Percentiles rank a stretch among this genome's conserved stretches.
phyloP scores from a whole-genome alignment of 805 yeast genomes.

The Yamadazyma sp. region DNA sequence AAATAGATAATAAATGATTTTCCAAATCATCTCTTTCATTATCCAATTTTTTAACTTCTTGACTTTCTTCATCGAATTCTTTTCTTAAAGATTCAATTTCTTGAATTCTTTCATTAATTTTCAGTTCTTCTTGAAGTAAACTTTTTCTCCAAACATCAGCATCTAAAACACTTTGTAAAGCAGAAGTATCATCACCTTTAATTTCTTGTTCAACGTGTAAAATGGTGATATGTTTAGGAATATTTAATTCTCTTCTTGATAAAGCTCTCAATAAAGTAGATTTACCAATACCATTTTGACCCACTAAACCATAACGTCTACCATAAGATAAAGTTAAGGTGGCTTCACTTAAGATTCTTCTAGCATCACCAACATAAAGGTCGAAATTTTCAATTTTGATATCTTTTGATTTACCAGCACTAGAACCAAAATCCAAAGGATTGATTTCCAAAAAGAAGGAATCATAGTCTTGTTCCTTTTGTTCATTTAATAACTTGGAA shows the following conservation, averaged over 20 bases:
- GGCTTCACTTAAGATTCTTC: conserved; percentile 86
- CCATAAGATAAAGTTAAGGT: conserved; percentile 86
- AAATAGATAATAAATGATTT: conserved; percentile 70
- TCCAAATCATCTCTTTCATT: conserved; percentile 88
- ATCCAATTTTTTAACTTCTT: conserved; percentile 76
- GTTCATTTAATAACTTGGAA: conserved; percentile 75
- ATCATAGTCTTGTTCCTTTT: conserved; percentile 76
- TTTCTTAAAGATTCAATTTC: conserved; percentile 69
- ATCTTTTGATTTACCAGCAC: conserved; percentile 96
- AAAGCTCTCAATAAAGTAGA: conserved; percentile 89
- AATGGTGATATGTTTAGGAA: conserved; percentile 94
- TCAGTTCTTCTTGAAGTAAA: conserved; percentile 69
- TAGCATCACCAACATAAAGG: conserved; percentile 92
- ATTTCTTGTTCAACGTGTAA: conserved; percentile 98
- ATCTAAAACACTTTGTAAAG: conserved; percentile 93
- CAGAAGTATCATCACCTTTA: conserved; percentile 86
- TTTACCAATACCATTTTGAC: conserved; percentile 99
- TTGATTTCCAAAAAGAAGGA: conserved; percentile 92
- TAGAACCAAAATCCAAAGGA: conserved; percentile 80
- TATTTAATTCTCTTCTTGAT: conserved; percentile 87
- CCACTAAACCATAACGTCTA: conserved; percentile 94
- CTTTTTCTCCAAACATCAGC: conserved; percentile 99
- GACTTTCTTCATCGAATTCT: conserved; percentile 66
- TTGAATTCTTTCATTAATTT: conserved; percentile 67
- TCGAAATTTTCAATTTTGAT: conserved; percentile 91